Base-by-base conservation (phyloP, 2,329 filamentous ascomycete genomes). In the Fusarium secorum region DNA sequence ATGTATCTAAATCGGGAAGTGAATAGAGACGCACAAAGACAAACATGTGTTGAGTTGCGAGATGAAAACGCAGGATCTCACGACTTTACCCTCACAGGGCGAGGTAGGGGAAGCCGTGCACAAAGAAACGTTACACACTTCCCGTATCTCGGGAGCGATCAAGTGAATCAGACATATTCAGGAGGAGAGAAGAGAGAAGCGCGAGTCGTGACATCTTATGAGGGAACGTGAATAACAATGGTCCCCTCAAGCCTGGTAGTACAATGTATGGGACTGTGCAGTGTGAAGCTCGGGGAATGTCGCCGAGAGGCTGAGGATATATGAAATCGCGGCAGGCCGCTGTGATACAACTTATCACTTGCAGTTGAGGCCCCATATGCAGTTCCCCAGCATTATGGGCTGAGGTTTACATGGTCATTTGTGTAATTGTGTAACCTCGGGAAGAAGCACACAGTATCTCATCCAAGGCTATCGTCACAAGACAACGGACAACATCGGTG, bases 111-210 rank as follows among this genome's bases (percentile, higher is more conserved):
- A 22, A 20, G 24, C 28, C 5, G 24, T 30, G 26, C 26, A 26
- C 57, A 24, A n/a, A 30, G 2, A 17, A 51, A 51, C 33, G 64
- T 67, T 51, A 56, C 64, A 67, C 64, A 33, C n/a, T 51, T 36
- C 28, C 20, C 39, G 38, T 51, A 35, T 44, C 15, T 24, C 32
- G 36, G 24, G 28, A 51, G 30, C 18, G 14, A 44, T 39, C n/a
- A 41, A 20, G 24, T 36, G 11, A 26, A 39, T 39, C 45, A 5
- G 9, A 11, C n/a, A 24, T 49, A 20, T 22, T 17, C 4, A 38
- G 49, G 35, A 52, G 36, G 44, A 45, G 38, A 45, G 5, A 44
- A 55, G 63, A 67, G 56, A 39, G 10, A 28, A 15, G 28, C n/a
- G 33, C 38, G 36, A 15, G 11, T 39, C 11, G 14, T 11, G 15